Evolutionary conservation across 352 stramenopile species (phyloP), one percentile per base, ranked within the genome.

Genomic region (Globisporangium canariense): DNA sequence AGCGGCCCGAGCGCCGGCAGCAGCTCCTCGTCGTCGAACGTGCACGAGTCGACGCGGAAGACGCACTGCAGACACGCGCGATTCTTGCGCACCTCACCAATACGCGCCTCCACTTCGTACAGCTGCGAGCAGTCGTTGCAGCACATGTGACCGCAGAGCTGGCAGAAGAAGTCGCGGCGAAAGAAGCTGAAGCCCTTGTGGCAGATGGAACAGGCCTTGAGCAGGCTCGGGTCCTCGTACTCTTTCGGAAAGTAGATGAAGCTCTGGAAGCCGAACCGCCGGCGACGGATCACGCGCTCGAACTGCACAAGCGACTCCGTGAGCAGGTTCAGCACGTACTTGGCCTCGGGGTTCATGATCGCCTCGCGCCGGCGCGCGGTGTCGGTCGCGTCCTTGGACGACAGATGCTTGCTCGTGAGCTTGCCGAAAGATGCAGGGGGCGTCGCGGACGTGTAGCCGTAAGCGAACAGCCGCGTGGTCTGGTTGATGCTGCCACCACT

Each of bases 181-280:
- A 76, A 80, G 58, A 86, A 78, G 32, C 47, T 60, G 57, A 86
- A 86, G 14, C 41, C 34, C 58, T 82, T 83, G 50, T 32, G 47
- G 66, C 80, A 91, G 46, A 89, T 81, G 11, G 55, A 64, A 57
- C 80, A 90, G 28, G 38, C 36, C 22, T 75, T 75, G 25, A 54
- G 52, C 32, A 78, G 66, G 1, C 68, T 22, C 20, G 52, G 52
- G 16, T 69, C 61, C 18, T 81, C 66, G 45, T 78, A 73, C 11
- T 66, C 66, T n/a, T 64, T 76, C 2, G 79, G 76, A 30, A 86
- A 86, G 69, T 84, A 85, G 34, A 89, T 67, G 62, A 89, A 90
- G 11, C 74, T 72, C 73, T 90, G 81, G 60, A 89, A 88, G 5
- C 81, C 81, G 58, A 90, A 83, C 22, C 81, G 76, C 5, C 79